Percentiles rank a stretch among this genome's conserved stretches.
Conservation (phyloP, 371 early-diverging fungal species). For the Saksenaea oblongispora region DNA sequence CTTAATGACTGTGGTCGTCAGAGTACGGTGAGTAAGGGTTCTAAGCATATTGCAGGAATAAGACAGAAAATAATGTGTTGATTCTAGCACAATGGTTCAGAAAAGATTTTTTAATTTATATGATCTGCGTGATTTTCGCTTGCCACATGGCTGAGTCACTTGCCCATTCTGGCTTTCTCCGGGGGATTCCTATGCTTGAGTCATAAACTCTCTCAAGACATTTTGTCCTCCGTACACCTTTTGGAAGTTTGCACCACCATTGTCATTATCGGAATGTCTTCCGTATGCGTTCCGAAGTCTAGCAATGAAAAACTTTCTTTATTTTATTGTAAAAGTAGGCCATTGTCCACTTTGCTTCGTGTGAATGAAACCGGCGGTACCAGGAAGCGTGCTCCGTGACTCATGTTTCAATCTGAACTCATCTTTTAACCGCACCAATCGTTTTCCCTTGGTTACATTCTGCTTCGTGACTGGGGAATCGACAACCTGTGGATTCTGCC, state of each 20-base stretch:
- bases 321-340: background rate
- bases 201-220: background rate
- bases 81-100: background rate
- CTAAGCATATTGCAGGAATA: background rate
- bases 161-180: background rate
- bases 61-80: background rate
- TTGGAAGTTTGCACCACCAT: background rate
- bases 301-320: background rate
- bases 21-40: background rate
- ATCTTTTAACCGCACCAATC: conserved; percentile 5
- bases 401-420: background rate
- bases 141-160: background rate
- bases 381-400: background rate
- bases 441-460: background rate
- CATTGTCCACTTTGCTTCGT: background rate
- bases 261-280: background rate
- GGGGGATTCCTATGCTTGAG: conserved; percentile 1
- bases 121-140: background rate
- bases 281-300: background rate
- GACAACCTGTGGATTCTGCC: background rate
- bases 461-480: background rate
- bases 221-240: background rate
- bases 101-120: background rate
- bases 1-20: background rate
- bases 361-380: background rate